Conservation (phyloP, 192 early-diverging fungal species). For the Jimgerdemannia flammicorona region DNA sequence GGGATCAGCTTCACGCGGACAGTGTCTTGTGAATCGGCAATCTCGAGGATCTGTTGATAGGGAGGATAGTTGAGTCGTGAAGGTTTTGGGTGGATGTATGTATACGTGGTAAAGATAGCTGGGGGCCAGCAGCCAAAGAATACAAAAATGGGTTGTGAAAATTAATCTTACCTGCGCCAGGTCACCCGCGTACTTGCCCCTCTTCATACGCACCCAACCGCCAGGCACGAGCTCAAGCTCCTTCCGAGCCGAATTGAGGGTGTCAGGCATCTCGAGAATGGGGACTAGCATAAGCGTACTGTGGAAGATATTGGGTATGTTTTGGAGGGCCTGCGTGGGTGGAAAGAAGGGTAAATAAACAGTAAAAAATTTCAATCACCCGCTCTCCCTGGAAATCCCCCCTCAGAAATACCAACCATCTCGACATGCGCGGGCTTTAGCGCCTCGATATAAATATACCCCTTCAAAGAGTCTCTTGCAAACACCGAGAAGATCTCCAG, state of each 20-base stretch:
- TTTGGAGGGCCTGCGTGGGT: slow-evolving; percentile 17
- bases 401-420: slow-evolving; percentile 24
- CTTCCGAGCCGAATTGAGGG: slow-evolving; percentile 71
- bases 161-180: slow-evolving; percentile 58
- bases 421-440: slow-evolving; percentile 74
- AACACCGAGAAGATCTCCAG: slow-evolving; percentile 79
- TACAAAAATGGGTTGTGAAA: no score
- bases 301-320: slow-evolving; percentile 72
- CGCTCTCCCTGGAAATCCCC: background rate
- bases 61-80: background rate
- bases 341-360: background rate
- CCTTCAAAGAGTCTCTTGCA: slow-evolving; percentile 76
- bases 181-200: slow-evolving; percentile 93
- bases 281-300: slow-evolving; percentile 77
- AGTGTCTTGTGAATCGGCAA: slow-evolving; percentile 62
- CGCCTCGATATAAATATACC: slow-evolving; percentile 94
- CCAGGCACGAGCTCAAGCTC: slow-evolving; percentile 58
- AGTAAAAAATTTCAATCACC: background rate
- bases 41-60: slow-evolving; percentile 34
- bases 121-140: no score
- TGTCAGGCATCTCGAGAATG: slow-evolving; percentile 88
- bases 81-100: background rate
- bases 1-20: slow-evolving; percentile 72
- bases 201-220: slow-evolving; percentile 85
- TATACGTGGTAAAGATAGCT: no score